Evolutionary conservation across 345 rosid genomes (phyloP), one percentile per base, ranked within the genome.

Genomic region (Corchorus olitorius): DNA sequence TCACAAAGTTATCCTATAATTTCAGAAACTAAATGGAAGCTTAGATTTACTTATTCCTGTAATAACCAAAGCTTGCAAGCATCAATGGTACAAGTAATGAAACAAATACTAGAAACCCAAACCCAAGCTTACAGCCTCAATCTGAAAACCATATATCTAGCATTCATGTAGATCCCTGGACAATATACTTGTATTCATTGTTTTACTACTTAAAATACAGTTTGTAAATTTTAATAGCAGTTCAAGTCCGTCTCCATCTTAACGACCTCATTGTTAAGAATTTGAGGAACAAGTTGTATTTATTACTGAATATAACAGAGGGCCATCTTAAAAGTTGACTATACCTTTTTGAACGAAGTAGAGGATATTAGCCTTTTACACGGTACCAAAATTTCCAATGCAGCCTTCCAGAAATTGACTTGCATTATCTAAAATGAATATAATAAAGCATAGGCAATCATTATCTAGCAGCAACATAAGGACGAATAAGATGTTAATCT

Each of bases 361-460:
- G 14, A 49, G 15, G 22, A 49, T 14, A 68, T 68, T 58, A 37
- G 37, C 43, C 39, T 33, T 27, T 68, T 49, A 3, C 72, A 68
- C 0, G 8, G n/a, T 19, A 27, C 39, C 43, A 10, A 48, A 22
- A 27, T 22, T 22, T 48, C 56, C 17, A 8, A 65, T 16, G 70
- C 52, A 65, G n/a, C 33, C 33, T 27, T 8, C 6, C 20, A 49
- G 49, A 7, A 33, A 27, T 3, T 20, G 58, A 68, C 58, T 58
- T 68, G 72, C 72, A 49, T 68, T 14, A 68, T 49, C 72, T 43
- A 68, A 68, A 68, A 49, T 68, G 58, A 68, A 68, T 8, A 48
- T 19, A 33, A 49, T 68, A 68, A 15, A 27, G 72, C 58, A 14
- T 6, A 49, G 41, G n/a, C n/a, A 15, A 49, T 50, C 19, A 68